Conservation (phyloP, 2,329 filamentous ascomycete species). For the Diaporthe eres region DNA sequence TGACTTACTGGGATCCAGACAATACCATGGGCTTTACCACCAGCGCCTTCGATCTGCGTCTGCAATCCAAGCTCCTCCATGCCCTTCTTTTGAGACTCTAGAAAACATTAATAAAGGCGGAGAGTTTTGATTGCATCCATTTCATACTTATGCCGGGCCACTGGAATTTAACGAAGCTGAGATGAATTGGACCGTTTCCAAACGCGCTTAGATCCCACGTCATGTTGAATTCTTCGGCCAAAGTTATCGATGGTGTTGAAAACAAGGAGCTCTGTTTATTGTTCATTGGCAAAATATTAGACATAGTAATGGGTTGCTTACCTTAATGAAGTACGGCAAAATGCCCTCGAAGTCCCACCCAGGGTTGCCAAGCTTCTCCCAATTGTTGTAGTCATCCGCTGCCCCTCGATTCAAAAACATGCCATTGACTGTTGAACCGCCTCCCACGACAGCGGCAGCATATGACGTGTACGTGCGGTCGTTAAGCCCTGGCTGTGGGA, state of each 20-base stretch:
- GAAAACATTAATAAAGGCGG: neutral
- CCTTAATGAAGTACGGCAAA: constrained; percentile 8
- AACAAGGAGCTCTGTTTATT: neutral
- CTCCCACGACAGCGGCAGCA: neutral
- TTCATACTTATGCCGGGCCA: neutral
- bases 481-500: neutral
- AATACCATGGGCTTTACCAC: neutral
- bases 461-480: neutral
- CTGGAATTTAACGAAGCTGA: neutral
- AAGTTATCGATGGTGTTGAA: neutral
- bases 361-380: neutral
- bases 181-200: neutral
- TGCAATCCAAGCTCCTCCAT: neutral
- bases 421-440: neutral
- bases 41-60: neutral
- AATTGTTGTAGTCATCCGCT: neutral
- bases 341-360: neutral
- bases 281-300: neutral
- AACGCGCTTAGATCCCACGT: neutral
- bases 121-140: fast-evolving
- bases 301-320: neutral
- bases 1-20: neutral
- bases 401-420: constrained; percentile 7
- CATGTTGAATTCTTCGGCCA: neutral
- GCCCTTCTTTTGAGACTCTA: neutral